Conservation (phyloP, 371 early-diverging fungal genomes). For the Circinella umbellata region DNA sequence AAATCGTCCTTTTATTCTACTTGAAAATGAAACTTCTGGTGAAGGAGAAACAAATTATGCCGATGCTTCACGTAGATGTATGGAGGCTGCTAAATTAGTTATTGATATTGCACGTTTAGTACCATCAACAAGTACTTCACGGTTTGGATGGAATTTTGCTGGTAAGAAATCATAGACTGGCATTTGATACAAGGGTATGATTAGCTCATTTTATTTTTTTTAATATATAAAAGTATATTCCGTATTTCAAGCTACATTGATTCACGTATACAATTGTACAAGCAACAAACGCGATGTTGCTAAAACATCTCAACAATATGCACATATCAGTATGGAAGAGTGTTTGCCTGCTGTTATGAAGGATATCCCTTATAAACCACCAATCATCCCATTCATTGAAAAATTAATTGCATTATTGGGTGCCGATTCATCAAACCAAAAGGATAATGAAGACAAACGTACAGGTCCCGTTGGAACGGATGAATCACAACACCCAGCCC, state of each 20-base stretch:
- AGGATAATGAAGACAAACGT: conserved; percentile 8
- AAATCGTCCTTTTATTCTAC: conserved; percentile 54
- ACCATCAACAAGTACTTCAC: conserved; percentile 28
- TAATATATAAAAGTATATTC: conserved; percentile 33
- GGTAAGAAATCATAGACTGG: conserved; percentile 19
- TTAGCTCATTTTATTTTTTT: too few relatives aligned
- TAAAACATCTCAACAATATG: conserved; percentile 33
- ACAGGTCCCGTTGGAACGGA: background rate
- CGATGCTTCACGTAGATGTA: conserved; percentile 42
- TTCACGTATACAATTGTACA: conserved; percentile 48
- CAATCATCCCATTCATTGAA: conserved; percentile 37
- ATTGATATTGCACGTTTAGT: conserved; percentile 53
- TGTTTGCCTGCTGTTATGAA: conserved; percentile 35
- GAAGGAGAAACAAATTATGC: conserved; percentile 44
- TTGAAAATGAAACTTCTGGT: conserved; percentile 23
- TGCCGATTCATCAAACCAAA: conserved; percentile 10
- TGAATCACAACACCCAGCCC: conserved; percentile 10
- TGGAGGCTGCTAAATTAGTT: conserved; percentile 53
- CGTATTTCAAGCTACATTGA: conserved; percentile 44
- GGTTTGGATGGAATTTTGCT: conserved; percentile 53
- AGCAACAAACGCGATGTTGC: conserved; percentile 32
- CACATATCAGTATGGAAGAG: conserved; percentile 36
- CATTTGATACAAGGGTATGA: too few relatives aligned
- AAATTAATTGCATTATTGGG: conserved; percentile 30
- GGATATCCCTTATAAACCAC: conserved; percentile 40